These are phyloP conservation scores for Phytophthora meadii DNA, from an alignment of 352 stramenopile species.

Conservation along the genomic window DNA sequence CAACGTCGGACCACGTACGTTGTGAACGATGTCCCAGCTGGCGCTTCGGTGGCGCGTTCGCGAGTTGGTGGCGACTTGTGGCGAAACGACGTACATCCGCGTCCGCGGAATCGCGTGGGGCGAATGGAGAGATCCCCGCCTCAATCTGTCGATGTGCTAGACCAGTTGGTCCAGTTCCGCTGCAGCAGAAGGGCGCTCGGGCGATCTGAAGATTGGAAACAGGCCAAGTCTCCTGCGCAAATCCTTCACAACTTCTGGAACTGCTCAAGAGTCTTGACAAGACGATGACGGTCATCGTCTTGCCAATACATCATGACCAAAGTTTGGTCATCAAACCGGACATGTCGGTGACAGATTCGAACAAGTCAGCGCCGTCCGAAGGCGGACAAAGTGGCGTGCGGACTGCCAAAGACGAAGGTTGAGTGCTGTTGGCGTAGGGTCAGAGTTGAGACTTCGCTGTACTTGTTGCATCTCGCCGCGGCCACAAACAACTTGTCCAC, in stretches of 20 bases:
- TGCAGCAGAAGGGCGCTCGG: constrained; percentile 25
- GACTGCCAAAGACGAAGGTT: no score
- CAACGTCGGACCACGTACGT: constrained; percentile 21
- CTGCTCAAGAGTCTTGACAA: background rate
- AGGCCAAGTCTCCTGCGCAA: constrained; percentile 20
- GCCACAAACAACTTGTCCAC: constrained; percentile 11
- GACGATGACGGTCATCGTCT: no score
- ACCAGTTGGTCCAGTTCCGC: constrained; percentile 17
- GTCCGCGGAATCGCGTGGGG: constrained; percentile 19
- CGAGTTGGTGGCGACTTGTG: constrained; percentile 2
- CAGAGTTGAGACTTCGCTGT: constrained; percentile 7
- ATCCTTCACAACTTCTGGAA: constrained; percentile 15
- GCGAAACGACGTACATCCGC: constrained; percentile 23
- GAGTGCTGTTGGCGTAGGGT: background rate
- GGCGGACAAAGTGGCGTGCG: no score
- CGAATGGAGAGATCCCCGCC: constrained; percentile 26
- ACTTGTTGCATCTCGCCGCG: background rate
- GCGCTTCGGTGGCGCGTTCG: constrained; percentile 4
- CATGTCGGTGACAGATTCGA: no score
- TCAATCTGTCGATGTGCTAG: constrained; percentile 24
- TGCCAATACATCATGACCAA: no score
- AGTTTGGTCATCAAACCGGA: no score
- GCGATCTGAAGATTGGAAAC: constrained; percentile 29
- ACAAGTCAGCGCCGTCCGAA: background rate
- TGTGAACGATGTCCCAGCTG: constrained; percentile 18